phyloP scores from a whole-genome alignment of 2,329 filamentous ascomycete species.

The Apiospora koreana region DNA sequence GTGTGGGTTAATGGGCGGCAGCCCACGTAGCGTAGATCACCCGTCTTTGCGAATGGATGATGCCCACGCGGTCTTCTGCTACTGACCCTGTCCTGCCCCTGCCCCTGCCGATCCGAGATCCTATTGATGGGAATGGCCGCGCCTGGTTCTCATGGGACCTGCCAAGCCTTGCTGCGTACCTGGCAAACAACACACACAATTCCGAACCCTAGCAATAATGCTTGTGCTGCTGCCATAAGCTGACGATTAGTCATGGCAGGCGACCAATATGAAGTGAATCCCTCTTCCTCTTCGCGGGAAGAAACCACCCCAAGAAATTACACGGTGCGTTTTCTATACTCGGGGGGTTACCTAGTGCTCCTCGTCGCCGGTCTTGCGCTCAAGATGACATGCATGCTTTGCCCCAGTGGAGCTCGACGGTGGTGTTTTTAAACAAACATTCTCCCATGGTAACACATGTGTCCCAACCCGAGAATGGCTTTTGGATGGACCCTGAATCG shows the following conservation, averaged over 20 bases:
- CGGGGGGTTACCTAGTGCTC: background rate
- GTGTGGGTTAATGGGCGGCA: background rate
- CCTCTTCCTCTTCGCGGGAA: background rate
- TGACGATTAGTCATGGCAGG: background rate
- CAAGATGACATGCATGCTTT: no score
- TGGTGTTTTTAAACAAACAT: background rate
- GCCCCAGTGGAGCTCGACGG: background rate
- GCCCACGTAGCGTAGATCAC: conserved; percentile 3
- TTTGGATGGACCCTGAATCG: background rate
- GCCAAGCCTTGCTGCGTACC: background rate
- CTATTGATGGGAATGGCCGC: background rate
- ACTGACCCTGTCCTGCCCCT: background rate
- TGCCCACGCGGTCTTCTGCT: background rate
- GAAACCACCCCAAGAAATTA: background rate
- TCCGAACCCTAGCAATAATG: background rate
- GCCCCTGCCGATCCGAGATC: conserved; percentile 4
- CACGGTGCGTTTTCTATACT: background rate
- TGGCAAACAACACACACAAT: background rate
- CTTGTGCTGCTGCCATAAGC: background rate
- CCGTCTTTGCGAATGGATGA: background rate
- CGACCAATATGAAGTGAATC: background rate
- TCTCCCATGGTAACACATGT: background rate
- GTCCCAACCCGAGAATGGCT: background rate
- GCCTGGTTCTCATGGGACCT: background rate
- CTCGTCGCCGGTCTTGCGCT: background rate